Evolutionary conservation across 2,329 filamentous ascomycete species (phyloP).

Genomic region (Cladosporium sp.): DNA sequence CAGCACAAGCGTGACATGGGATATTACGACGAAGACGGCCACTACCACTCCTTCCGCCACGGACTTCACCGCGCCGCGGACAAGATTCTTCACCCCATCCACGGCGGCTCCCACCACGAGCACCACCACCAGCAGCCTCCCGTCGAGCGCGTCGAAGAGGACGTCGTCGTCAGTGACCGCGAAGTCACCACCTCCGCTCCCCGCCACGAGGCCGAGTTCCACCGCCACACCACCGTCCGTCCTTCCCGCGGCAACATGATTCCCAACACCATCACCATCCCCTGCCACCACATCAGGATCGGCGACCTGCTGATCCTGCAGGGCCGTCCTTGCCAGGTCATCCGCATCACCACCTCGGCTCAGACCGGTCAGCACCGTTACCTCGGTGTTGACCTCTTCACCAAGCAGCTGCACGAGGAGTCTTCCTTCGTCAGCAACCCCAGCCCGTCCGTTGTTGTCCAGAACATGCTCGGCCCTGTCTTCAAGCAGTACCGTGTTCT

Average conservation of each 20-base stretch:
- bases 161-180: constrained; percentile 49
- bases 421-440: constrained; percentile 97
- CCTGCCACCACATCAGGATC: constrained; percentile 99
- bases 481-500: constrained; percentile 99
- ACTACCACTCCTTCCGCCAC: constrained; percentile 71
- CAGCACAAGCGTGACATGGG: constrained; percentile 62
- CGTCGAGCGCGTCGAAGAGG: constrained; percentile 34
- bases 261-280: constrained; percentile 92
- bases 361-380: constrained; percentile 99
- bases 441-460: constrained; percentile 90
- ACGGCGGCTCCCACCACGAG: constrained; percentile 48
- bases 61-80: constrained; percentile 65
- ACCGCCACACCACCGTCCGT: constrained; percentile 20
- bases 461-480: constrained; percentile 98
- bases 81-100: constrained; percentile 60
- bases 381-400: constrained; percentile 99
- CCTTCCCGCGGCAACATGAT: constrained; percentile 15
- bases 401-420: constrained; percentile 99
- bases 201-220: constrained; percentile 22
- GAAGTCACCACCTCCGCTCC: constrained; percentile 37
- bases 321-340: constrained; percentile 98
- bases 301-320: constrained; percentile 98
- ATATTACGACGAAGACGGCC: constrained; percentile 76
- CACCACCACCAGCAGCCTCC: constrained; percentile 39
- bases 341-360: constrained; percentile 96